Conservation (phyloP, 257 asterid species). For the Parsonsia alboflavescens region DNA sequence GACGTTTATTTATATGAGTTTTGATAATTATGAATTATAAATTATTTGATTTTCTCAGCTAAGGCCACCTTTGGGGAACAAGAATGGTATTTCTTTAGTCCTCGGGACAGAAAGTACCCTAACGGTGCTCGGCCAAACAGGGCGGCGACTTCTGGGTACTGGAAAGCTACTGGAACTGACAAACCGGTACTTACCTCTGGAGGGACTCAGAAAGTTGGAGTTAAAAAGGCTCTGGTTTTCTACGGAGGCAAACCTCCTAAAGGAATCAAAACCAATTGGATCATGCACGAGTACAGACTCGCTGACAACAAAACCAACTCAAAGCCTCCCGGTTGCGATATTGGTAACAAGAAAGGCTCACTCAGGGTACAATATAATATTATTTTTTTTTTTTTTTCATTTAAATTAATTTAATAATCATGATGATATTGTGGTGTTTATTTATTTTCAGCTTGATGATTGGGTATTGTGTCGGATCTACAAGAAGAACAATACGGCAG, state of each 20-base stretch:
- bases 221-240: slow-evolving; percentile 46
- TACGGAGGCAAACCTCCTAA: slow-evolving; percentile 51
- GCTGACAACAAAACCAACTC: slow-evolving; percentile 30
- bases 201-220: slow-evolving; percentile 49
- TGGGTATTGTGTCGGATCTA: slow-evolving; percentile 43
- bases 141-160: slow-evolving; percentile 50
- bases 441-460: slow-evolving; percentile 48
- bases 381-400: no score
- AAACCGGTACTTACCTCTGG: slow-evolving; percentile 50
- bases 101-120: slow-evolving; percentile 46
- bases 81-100: slow-evolving; percentile 53
- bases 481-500: slow-evolving; percentile 53
- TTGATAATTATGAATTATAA: background rate
- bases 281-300: slow-evolving; percentile 49
- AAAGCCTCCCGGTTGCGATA: slow-evolving; percentile 37
- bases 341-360: slow-evolving; percentile 51
- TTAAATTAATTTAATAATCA: no score
- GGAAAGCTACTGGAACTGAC: slow-evolving; percentile 61
- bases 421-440: no score
- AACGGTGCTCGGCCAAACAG: slow-evolving; percentile 50
- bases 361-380: slow-evolving; percentile 47
- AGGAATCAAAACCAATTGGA: slow-evolving; percentile 47
- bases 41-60: slow-evolving; percentile 21
- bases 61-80: slow-evolving; percentile 46
- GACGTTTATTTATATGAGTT: no score